Evolutionary conservation across 768 basidiomycete species (phyloP), one percentile per base, ranked within the genome.

Genomic region (Serendipita sp.): DNA sequence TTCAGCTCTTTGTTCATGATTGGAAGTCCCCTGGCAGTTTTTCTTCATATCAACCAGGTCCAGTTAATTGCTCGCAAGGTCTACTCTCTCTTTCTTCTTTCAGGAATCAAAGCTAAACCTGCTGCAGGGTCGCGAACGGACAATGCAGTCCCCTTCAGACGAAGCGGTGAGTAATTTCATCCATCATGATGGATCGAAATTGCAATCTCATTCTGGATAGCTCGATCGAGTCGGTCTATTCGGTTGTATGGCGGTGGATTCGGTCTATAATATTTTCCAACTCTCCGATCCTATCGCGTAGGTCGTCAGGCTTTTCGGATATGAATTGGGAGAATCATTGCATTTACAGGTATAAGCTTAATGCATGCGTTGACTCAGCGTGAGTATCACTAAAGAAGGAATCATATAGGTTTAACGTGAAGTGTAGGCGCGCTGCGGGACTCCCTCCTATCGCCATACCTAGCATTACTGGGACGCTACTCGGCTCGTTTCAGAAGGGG

Each of bases 181-280:
- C 18, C 31, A 16, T 50, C 23, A 27, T 55, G 34, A 27, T 33
- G 29, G 18, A 11, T 6, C 44, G 10, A 31, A 13, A 23, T 5
- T 40, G 37, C 5, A 40, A 6, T 40, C 37, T 40, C 13, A 40
- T 5, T 34, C 62, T 45, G 29, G 63, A 5, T 62, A 76, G 73
- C 70, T 77, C 29, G 76, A 77, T 52, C 70, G 76, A n/a, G 69
- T 72, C 5, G 76, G 76, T 0, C 66, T 73, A 46, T 76, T 77
- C 63, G 77, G 77, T 3, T 78, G 77, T 66, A 70, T 78, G 69
- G 71, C 76, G 8, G 66, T 74, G 16, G 76, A 77, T 63, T 71
- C 74, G 23, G 63, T 78, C 3, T 77, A 77, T 66, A 77, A 77
- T 68, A 72, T 77, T 23, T 75, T 77, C 66, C 73, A 77, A 67